Conservation (phyloP, 306 rosid species). For the Spatholobus suberectus region DNA sequence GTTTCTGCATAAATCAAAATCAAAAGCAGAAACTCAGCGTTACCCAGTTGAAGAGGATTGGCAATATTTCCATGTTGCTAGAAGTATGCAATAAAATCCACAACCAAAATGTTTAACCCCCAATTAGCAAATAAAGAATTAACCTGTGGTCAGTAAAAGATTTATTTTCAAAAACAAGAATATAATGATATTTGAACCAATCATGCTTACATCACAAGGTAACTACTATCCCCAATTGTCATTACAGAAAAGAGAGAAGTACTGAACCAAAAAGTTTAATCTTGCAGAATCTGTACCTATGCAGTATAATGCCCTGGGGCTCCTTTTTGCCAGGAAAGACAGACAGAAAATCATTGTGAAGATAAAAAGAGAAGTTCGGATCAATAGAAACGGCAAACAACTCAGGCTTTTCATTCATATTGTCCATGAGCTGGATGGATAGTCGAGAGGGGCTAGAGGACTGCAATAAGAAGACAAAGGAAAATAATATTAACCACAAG, state of each 20-base stretch:
- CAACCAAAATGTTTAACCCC: slow-evolving; percentile 9
- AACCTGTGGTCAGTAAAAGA: not conserved
- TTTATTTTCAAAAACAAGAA: not conserved
- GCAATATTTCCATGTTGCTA: slow-evolving; percentile 16
- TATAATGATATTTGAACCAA: not conserved
- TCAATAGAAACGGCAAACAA: slow-evolving; percentile 86
- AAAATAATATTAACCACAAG: slow-evolving; percentile 23
- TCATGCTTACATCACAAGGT: not conserved
- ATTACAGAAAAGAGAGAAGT: slow-evolving; percentile 23
- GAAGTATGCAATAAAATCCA: slow-evolving; percentile 27
- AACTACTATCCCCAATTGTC: not conserved
- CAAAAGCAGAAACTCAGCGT: slow-evolving; percentile 35
- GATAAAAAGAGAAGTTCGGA: slow-evolving; percentile 88
- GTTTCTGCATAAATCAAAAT: slow-evolving; percentile 62
- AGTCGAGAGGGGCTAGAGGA: slow-evolving; percentile 59
- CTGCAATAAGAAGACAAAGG: slow-evolving; percentile 54
- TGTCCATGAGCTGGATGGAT: slow-evolving; percentile 94
- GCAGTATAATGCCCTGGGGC: slow-evolving; percentile 66
- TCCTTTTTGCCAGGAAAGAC: slow-evolving; percentile 71
- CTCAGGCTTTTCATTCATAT: slow-evolving; percentile 85
- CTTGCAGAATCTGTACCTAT: slow-evolving; percentile 60
- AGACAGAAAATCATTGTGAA: slow-evolving; percentile 78
- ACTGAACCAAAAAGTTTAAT: not conserved
- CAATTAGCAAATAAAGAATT: slow-evolving; percentile 13
- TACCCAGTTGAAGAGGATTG: slow-evolving; percentile 23